Evolutionary conservation across 163 green algal genomes (phyloP), one percentile per base, ranked within the genome.

Genomic region (Trebouxiophyceae sp.): DNA sequence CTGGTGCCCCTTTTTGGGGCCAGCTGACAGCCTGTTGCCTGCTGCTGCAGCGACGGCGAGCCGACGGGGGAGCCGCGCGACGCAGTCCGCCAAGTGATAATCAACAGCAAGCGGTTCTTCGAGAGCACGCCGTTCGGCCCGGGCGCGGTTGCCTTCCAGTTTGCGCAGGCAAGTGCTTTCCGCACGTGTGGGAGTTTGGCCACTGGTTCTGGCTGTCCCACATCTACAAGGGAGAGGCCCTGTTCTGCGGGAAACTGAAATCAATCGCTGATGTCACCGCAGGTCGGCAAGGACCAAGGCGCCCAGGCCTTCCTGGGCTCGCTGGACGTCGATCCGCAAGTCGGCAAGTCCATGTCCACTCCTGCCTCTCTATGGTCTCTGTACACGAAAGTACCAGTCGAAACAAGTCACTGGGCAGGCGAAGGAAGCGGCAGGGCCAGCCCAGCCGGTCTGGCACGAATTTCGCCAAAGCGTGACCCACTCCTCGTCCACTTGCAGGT

Each of bases 11-110:
- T n/a, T n/a, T n/a, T n/a, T n/a, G n/a, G n/a, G n/a, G n/a, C n/a
- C n/a, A n/a, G n/a, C n/a, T n/a, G n/a, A n/a, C n/a, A n/a, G n/a
- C n/a, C n/a, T n/a, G n/a, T n/a, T n/a, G n/a, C n/a, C n/a, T n/a
- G n/a, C n/a, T n/a, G n/a, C n/a, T n/a, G n/a, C n/a, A n/a, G n/a
- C 3, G 74, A 80, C 32, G 74, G 74, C 1, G 74, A 80, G 69
- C 74, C 74, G 2, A 80, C 66, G 45, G 69, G 74, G n/a, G 74
- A 68, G 23, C 69, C 74, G 0, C 30, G 24, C 2, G 66, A 68
- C 57, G 54, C 28, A 8, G 63, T 80, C 6, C 39, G 63, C 34
- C 47, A 71, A 34, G 67, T 72, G 45, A 60, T 72, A 46, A 61
- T 65, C 33, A 24, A 67, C 23, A 44, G 61, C 16, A 65, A 74